A percentile compares a stretch with the other conserved stretches of the same genome.
Evolutionary conservation across 176 grass and related monocot genomes (phyloP).

Genomic region (Musa schizocarpa): DNA sequence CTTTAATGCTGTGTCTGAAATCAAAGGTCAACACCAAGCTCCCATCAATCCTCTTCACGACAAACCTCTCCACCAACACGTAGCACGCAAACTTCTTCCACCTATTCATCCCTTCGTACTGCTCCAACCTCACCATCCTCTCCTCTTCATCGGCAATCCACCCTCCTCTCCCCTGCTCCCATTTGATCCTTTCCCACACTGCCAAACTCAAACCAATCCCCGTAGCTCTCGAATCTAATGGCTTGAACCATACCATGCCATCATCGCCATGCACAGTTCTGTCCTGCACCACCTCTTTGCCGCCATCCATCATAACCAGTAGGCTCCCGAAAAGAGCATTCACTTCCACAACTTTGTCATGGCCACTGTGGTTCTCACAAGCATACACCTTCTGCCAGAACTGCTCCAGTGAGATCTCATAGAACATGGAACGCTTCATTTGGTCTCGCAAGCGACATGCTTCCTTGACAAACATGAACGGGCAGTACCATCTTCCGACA

Average conservation of each 20-base stretch:
- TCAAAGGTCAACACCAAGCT: slow-evolving; percentile 27
- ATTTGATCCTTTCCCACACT: slow-evolving; percentile 40
- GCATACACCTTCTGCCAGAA: slow-evolving; percentile 22
- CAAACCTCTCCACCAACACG: slow-evolving; percentile 31
- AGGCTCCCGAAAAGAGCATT: slow-evolving; percentile 6
- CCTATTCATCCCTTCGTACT: not conserved
- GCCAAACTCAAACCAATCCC: slow-evolving; percentile 15
- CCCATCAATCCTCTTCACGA: slow-evolving; percentile 30
- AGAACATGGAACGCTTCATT: slow-evolving; percentile 12
- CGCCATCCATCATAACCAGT: slow-evolving; percentile 16
- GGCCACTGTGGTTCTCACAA: not conserved
- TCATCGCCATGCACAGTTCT: slow-evolving; percentile 9
- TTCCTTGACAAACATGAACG: not conserved
- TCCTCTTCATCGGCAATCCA: slow-evolving; percentile 25
- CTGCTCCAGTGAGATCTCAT: not conserved
- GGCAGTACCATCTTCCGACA: not conserved
- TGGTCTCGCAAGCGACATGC: not conserved
- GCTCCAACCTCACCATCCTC: not conserved
- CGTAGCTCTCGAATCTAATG: not conserved
- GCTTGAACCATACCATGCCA: not conserved
- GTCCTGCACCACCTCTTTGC: not conserved
- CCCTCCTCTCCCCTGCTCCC: slow-evolving; percentile 29
- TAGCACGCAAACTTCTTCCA: slow-evolving; percentile 14
- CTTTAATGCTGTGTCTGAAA: slow-evolving; percentile 20
- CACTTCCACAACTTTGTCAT: not conserved